phyloP scores from a whole-genome alignment of 2,329 filamentous ascomycete genomes.

The Aspergillus sp. region DNA sequence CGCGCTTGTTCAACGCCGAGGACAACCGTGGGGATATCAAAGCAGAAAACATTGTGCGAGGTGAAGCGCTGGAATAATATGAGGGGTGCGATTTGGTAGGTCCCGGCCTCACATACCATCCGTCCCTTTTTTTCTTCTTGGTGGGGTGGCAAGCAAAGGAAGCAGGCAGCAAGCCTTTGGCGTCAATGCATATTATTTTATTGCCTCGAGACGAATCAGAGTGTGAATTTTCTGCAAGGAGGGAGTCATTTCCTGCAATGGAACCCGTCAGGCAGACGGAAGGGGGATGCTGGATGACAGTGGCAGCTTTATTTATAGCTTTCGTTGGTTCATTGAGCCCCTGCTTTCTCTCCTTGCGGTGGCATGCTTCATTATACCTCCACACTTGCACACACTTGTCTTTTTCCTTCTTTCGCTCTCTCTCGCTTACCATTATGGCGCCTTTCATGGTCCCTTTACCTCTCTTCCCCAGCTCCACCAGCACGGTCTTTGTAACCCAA shows the following conservation, averaged over 20 bases:
- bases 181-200: no score
- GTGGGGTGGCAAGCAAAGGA: neutral
- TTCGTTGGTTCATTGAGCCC: conserved; percentile 3
- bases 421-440: neutral
- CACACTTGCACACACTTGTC: neutral
- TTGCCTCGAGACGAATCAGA: conserved; percentile 4
- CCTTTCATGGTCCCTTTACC: neutral
- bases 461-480: neutral
- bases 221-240: neutral
- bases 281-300: conserved; percentile 6
- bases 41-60: neutral
- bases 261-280: conserved; percentile 1
- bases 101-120: conserved; percentile 3
- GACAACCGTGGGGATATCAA: no score
- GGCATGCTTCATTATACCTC: neutral
- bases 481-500: neutral
- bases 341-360: conserved; percentile 3
- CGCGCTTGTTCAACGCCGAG: neutral
- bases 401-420: neutral
- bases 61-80: conserved; percentile 10
- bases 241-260: neutral
- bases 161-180: no score
- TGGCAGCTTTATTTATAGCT: conserved; percentile 9
- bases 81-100: conserved; percentile 18
- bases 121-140: neutral